Base-by-base conservation (phyloP, 225 moss, liverwort and hornwort species). In the Polytrichum commune region DNA sequence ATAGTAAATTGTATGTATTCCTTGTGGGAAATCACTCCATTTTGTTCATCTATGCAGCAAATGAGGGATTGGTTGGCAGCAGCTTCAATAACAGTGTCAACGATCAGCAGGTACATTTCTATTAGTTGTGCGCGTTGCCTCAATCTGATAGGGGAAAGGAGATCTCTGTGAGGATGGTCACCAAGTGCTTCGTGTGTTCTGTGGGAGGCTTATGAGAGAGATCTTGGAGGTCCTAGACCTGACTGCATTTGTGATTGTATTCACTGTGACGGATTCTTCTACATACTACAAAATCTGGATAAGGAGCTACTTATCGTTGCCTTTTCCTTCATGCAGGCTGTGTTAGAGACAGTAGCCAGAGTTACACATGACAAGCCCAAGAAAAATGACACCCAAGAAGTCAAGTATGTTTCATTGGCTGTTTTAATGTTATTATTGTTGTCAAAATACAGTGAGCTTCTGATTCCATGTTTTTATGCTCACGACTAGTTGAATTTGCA, bases 51-150 rank as follows among this genome's bases (percentile, higher is more conserved):
- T 3, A 55, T 66, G 69, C 83, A 89, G 94, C 95, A 73, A 89
- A 80, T 58, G 98, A 98, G 73, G 91, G 93, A 63, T 84, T 85
- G 82, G 98, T 95, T 46, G 98, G 98, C 27, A 98, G 95, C 80
- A 93, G 88, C 79, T 98, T 95, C 63, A 98, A 98, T 74, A 98
- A 88, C 62, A 98, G 95, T 81, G 93, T 95, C 30, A 86, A 93
- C 22, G 95, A 98, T 63, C 93, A 93, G 54, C 91, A 98, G 85
- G 89, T 89, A 61, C 19, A 9, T 29, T 29, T 27, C 28, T 46
- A 46, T 46, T 13, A 46, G 13, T 13, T 46, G 46, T 46, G 16
- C 0, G 46, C 1, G 3, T 46, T 46, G 46, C 46, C 46, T 46
- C 13, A 46, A 46, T 46, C 3, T 46, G 46, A 46, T 46, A 46